phyloP scores from a whole-genome alignment of 805 yeast genomes.

The Candida vartiovaarae region DNA sequence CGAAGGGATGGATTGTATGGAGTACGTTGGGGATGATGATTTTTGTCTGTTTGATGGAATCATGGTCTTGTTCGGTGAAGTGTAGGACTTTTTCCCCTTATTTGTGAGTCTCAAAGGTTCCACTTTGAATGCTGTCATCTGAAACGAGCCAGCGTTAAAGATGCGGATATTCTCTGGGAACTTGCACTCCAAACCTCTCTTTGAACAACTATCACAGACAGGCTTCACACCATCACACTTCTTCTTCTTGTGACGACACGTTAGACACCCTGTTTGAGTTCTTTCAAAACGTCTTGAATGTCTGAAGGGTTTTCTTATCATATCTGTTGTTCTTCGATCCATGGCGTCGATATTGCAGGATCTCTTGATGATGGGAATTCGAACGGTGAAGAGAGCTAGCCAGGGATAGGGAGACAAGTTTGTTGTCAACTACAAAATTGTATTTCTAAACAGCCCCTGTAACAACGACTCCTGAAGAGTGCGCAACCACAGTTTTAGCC shows the following conservation, averaged over 20 bases:
- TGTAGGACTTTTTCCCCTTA: neutral
- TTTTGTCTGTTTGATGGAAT: no score
- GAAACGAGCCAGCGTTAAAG: constrained; percentile 8
- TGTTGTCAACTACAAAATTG: no score
- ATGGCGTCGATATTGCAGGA: no score
- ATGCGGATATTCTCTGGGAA: constrained; percentile 23
- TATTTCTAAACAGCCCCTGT: no score
- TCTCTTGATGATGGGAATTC: neutral
- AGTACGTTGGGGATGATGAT: no score
- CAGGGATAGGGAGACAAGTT: no score
- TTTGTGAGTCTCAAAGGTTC: neutral
- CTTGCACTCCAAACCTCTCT: constrained; percentile 19
- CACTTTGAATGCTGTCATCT: neutral
- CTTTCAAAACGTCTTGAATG: constrained; percentile 23
- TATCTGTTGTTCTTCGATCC: neutral
- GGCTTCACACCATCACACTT: constrained; percentile 24
- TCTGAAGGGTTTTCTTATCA: constrained; percentile 12
- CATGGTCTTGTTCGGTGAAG: no score
- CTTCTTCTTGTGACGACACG: constrained; percentile 25
- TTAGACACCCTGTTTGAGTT: constrained; percentile 24
- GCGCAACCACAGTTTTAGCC: no score
- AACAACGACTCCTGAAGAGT: no score
- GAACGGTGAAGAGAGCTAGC: no score
- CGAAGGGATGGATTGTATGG: no score
- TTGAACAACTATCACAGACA: constrained; percentile 19